Percentiles rank a stretch among this genome's conserved stretches.
Conservation (phyloP, 2,329 filamentous ascomycete species). For the Coleophoma crateriformis region DNA sequence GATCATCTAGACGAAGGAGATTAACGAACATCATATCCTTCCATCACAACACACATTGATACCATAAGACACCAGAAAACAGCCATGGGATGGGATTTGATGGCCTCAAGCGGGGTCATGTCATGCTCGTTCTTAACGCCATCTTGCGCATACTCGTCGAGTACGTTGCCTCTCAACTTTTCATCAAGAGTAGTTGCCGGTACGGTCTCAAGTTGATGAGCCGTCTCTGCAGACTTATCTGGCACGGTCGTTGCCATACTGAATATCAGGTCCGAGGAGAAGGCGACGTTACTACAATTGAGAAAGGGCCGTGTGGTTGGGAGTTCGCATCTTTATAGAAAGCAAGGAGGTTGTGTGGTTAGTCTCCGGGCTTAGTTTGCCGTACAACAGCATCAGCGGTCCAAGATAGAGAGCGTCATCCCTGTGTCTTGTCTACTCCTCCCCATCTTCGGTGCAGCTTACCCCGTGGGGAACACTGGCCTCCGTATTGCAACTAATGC, state of each 20-base stretch:
- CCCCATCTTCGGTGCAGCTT: background rate
- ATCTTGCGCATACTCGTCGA: constrained; percentile 3
- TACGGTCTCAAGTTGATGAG: background rate
- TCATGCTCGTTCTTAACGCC: constrained; percentile 1
- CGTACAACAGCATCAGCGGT: no score
- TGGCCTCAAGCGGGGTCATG: constrained; percentile 35
- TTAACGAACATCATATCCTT: constrained; percentile 40
- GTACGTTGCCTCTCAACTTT: constrained; percentile 1
- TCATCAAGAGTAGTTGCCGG: background rate
- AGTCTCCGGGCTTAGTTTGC: no score
- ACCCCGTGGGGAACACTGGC: background rate
- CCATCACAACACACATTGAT: constrained; percentile 83
- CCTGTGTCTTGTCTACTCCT: no score
- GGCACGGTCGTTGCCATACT: no score
- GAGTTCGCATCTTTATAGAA: no score
- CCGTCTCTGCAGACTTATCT: background rate
- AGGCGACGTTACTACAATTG: no score
- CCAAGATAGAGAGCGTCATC: no score
- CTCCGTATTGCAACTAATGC: no score
- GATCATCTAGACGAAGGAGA: no score
- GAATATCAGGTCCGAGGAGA: no score
- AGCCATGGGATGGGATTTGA: constrained; percentile 79
- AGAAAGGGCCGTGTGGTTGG: no score
- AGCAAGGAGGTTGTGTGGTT: no score
- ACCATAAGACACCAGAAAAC: constrained; percentile 77